Percentiles rank a stretch among this genome's conserved stretches.
phyloP scores from a whole-genome alignment of 345 rosid genomes.

The Cochlearia excelsa region DNA sequence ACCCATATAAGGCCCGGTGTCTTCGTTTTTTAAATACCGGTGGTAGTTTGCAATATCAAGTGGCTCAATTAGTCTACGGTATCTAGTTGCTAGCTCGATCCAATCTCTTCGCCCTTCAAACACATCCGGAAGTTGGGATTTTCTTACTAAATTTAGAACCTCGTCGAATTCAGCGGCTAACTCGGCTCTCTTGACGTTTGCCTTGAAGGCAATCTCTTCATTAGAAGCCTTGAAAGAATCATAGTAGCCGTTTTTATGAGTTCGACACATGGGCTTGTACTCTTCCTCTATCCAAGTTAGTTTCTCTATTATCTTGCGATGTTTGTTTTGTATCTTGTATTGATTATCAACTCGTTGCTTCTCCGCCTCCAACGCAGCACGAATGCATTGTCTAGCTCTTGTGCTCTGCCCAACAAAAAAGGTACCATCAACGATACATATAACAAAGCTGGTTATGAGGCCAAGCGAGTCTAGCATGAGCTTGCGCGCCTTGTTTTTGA shows the following conservation, averaged over 20 bases:
- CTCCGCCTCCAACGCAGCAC: constrained; percentile 55
- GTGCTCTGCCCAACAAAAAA: constrained; percentile 43
- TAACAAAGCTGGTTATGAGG: no score
- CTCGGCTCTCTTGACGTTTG: constrained; percentile 64
- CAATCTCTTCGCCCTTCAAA: constrained; percentile 46
- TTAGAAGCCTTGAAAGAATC: constrained; percentile 56
- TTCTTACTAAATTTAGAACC: constrained; percentile 58
- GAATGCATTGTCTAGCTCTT: constrained; percentile 54
- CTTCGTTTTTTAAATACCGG: constrained; percentile 69
- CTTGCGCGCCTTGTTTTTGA: no score
- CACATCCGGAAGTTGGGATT: constrained; percentile 56
- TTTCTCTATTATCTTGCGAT: not conserved
- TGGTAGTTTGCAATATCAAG: constrained; percentile 77
- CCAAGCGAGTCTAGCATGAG: no score
- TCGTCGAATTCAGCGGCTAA: constrained; percentile 76
- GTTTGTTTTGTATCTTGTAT: constrained; percentile 26
- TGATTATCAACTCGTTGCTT: constrained; percentile 47
- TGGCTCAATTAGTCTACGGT: constrained; percentile 63
- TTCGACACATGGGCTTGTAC: constrained; percentile 42
- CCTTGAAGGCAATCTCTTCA: constrained; percentile 47
- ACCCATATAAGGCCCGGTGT: constrained; percentile 64
- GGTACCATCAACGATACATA: not conserved
- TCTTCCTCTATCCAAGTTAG: constrained; percentile 21
- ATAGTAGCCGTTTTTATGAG: constrained; percentile 47
- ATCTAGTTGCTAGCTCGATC: constrained; percentile 47